Conservation (phyloP, 2,329 filamentous ascomycete species). For the Coniosporium tulheliwenetii region DNA sequence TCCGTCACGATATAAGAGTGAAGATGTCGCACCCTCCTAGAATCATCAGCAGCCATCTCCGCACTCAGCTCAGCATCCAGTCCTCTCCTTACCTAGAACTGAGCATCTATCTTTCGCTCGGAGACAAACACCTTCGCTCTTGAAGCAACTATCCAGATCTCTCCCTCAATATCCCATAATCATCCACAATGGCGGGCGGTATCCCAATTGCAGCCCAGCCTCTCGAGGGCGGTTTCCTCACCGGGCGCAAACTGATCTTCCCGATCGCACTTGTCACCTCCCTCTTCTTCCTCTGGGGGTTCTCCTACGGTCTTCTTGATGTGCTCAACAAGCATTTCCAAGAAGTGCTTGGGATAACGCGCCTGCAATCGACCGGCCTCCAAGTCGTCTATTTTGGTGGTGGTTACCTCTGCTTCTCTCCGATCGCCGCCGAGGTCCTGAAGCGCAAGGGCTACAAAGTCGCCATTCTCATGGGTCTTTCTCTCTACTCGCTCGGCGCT, state of each 20-base stretch:
- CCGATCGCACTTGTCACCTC: conserved; percentile 31
- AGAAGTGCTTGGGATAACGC: conserved; percentile 20
- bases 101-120: too few relatives aligned
- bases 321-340: conserved; percentile 22
- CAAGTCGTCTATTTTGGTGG: conserved; percentile 26
- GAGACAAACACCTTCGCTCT: too few relatives aligned
- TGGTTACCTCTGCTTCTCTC: conserved; percentile 25
- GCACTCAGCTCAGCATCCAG: too few relatives aligned
- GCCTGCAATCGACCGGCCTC: conserved; percentile 25
- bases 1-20: too few relatives aligned
- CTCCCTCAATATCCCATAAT: not conserved
- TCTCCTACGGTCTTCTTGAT: conserved; percentile 19
- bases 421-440: conserved; percentile 25
- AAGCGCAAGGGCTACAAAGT: conserved; percentile 28
- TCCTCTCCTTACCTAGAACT: too few relatives aligned
- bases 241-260: conserved; percentile 29
- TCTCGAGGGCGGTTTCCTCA: conserved; percentile 25
- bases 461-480: conserved; percentile 26
- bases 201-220: conserved; percentile 20
- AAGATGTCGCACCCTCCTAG: too few relatives aligned
- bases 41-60: too few relatives aligned
- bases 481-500: conserved; percentile 20
- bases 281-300: conserved; percentile 30
- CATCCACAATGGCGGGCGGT: conserved; percentile 24
- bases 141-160: too few relatives aligned